These are phyloP conservation scores for Luffa aegyptiaca DNA, from an alignment of 306 rosid species.

Conservation along the genomic window DNA sequence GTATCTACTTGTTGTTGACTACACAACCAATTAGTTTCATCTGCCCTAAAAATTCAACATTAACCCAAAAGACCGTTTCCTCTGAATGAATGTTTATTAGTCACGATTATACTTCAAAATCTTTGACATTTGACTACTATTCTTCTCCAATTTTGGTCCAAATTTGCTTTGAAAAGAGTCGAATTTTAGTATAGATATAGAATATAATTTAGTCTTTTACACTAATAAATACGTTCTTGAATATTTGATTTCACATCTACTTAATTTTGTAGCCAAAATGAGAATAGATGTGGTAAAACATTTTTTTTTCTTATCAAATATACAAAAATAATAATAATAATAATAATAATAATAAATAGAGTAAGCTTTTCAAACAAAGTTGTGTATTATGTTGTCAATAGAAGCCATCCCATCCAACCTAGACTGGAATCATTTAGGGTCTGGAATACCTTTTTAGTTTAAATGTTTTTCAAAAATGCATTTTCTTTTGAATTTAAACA, in stretches of 20 bases:
- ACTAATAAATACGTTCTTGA: background rate
- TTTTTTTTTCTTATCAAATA: no score
- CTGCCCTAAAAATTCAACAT: background rate
- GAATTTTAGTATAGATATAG: background rate
- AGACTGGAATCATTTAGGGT: no score
- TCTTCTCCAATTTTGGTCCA: background rate
- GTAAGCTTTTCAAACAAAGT: no score
- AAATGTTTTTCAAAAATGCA: no score
- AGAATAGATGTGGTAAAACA: no score
- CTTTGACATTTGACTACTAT: background rate
- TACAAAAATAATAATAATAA: no score
- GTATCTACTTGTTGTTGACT: background rate
- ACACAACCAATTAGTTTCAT: background rate
- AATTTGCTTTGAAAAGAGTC: background rate
- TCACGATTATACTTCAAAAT: background rate
- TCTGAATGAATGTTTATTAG: background rate
- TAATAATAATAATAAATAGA: no score
- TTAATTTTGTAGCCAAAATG: no score
- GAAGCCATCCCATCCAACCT: no score
- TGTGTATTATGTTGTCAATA: no score
- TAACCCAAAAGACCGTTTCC: background rate
- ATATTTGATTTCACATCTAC: background rate
- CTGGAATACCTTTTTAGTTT: no score
- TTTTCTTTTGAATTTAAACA: no score
- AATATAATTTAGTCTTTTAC: background rate